These are phyloP conservation scores for Blastomyces parvus DNA, from an alignment of 2,329 filamentous ascomycete species.

Conservation along the genomic window DNA sequence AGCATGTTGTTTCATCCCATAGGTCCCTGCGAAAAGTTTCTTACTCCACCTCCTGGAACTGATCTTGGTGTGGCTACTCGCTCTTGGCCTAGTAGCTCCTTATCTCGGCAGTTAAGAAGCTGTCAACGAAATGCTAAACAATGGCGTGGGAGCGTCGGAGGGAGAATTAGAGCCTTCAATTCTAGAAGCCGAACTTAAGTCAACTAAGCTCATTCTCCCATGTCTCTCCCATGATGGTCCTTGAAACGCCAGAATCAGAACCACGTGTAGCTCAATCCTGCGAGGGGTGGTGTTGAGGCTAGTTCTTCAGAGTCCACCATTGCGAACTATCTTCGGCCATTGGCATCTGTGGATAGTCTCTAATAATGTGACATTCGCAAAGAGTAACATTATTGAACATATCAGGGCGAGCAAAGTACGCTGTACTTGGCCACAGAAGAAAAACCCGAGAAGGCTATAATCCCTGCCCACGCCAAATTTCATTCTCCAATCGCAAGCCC, in stretches of 20 bases:
- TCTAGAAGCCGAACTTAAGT: not conserved
- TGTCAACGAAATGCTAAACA: not conserved
- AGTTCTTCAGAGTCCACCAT: not conserved
- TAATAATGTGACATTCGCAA: not conserved
- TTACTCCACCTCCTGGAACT: not conserved
- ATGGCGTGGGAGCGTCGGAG: not conserved
- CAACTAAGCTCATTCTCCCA: too few species aligned
- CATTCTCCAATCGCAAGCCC: conserved; percentile 1
- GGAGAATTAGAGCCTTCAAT: not conserved
- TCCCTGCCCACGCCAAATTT: not conserved
- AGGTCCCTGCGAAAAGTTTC: not conserved
- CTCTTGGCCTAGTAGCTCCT: not conserved
- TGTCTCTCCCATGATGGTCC: not conserved
- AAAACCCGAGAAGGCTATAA: conserved; percentile 1
- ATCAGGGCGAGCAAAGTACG: not conserved
- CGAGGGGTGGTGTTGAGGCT: not conserved
- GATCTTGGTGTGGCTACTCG: not conserved
- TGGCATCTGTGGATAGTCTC: not conserved
- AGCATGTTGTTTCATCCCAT: not conserved
- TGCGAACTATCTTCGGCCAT: not conserved
- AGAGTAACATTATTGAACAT: not conserved
- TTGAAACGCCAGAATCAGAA: conserved; percentile 1
- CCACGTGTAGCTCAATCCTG: conserved; percentile 3
- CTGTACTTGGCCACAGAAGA: too few species aligned
- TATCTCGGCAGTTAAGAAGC: not conserved